Evolutionary conservation across 1,284 basidiomycete species (phyloP).

Genomic region (Meripilus lineatus): DNA sequence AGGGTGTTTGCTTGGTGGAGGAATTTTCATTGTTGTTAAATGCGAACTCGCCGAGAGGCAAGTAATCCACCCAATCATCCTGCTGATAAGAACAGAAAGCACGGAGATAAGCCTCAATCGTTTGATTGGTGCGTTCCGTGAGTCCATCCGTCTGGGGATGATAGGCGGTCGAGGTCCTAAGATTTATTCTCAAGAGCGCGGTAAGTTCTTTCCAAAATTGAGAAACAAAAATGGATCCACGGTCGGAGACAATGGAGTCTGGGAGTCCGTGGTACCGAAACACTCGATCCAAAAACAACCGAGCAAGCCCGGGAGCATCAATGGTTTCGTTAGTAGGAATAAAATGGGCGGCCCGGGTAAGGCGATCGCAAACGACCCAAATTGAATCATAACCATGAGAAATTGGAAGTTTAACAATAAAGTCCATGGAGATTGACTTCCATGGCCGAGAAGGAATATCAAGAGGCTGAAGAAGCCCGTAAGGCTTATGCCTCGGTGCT

Average conservation of each 20-base stretch:
- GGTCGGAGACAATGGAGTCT: constrained; percentile 34
- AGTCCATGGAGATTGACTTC: constrained; percentile 32
- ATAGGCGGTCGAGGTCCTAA: constrained; percentile 5
- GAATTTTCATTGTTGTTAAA: constrained; percentile 22
- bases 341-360: constrained; percentile 23
- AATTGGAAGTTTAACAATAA: constrained; percentile 30
- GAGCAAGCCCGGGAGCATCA: constrained; percentile 26
- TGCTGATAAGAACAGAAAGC: constrained; percentile 36
- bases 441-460: constrained; percentile 30
- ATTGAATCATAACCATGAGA: constrained; percentile 29
- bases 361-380: constrained; percentile 25
- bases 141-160: constrained; percentile 25
- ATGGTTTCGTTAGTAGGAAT: constrained; percentile 23
- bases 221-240: constrained; percentile 37
- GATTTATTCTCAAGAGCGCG: constrained; percentile 22
- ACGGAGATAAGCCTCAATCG: constrained; percentile 35
- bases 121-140: constrained; percentile 17
- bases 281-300: not conserved
- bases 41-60: constrained; percentile 36
- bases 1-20: constrained; percentile 29
- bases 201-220: constrained; percentile 36
- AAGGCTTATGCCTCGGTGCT: constrained; percentile 21
- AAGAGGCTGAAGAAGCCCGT: constrained; percentile 14
- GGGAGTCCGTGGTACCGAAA: not conserved
- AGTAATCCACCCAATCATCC: constrained; percentile 38